Evolutionary conservation across 2,329 filamentous ascomycete genomes (phyloP), one percentile per base, ranked within the genome.

Genomic region (Trichophaea hybrida): DNA sequence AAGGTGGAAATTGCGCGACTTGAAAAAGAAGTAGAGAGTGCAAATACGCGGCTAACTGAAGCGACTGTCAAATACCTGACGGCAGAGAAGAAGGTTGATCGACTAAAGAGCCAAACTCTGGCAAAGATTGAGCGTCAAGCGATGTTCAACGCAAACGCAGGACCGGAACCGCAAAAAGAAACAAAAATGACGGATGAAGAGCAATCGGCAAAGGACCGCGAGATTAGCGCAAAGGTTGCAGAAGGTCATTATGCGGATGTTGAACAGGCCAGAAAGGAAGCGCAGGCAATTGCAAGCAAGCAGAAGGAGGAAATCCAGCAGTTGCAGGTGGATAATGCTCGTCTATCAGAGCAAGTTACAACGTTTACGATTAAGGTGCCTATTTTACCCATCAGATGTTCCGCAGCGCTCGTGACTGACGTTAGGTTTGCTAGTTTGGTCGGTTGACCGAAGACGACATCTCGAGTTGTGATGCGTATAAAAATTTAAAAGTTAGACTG

Each of bases 61-160:
- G 93, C 91, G 13, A 94, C 89, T 4, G 77, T 94, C 61, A 82
- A 93, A 65, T 97, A 94, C 69, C 88, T 97, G 75, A 87, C 94
- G 67, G 93, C 93, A 0, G 93, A 98, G 72, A 94, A 94, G 75
- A 93, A 89, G 71, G 77, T 97, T 56, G 93, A 98, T 71, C 82
- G 93, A 48, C 81, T 85, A 31, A 91, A 88, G 72, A 98, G 93
- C 70, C 75, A 83, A 13, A 89, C 94, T 59, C 89, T 96, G 1
- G 86, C 90, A 63, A 95, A 94, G 71, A 74, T 98, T 61, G 93
- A 97, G 71, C 86, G 88, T 68, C 88, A 95, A 73, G 89, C 90
- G 35, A 80, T 90, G 55, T 79, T 86, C 60, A 84, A 84, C 59
- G 81, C 80, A 12, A 74, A 78, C 5, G 76, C 74, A 69, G 70